Evolutionary conservation across 805 yeast species (phyloP).

Genomic region (Yamadazyma insecticola): DNA sequence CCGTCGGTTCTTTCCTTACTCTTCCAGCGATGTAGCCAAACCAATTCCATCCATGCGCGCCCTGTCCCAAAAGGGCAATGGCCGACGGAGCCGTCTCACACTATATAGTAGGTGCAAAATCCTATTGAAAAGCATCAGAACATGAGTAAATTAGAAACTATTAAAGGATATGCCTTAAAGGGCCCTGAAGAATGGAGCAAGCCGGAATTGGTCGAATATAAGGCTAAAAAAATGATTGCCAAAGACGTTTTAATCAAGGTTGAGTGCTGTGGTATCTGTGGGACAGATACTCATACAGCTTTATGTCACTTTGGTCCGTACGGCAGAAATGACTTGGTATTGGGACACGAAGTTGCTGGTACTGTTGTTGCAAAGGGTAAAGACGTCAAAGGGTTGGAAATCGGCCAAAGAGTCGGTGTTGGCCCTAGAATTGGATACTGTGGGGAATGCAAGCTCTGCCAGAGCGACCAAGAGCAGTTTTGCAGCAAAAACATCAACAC

Average conservation of each 20-base stretch:
- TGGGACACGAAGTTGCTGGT: constrained; percentile 69
- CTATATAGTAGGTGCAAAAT: no score
- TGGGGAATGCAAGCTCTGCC: constrained; percentile 54
- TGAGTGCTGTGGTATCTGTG: constrained; percentile 56
- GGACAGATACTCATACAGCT: constrained; percentile 52
- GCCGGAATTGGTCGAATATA: constrained; percentile 3
- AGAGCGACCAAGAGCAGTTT: constrained; percentile 37
- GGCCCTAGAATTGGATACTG: constrained; percentile 70
- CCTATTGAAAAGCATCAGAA: no score
- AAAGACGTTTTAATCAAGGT: constrained; percentile 7
- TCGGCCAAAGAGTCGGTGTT: constrained; percentile 78
- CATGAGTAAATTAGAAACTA: constrained; percentile 5
- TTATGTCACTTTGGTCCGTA: constrained; percentile 47
- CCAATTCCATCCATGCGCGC: no score
- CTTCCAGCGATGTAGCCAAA: no score
- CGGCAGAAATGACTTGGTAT: constrained; percentile 29
- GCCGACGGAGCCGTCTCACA: no score
- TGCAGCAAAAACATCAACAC: constrained; percentile 50
- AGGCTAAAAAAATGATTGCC: constrained; percentile 5
- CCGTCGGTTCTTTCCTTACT: no score
- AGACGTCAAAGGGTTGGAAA: constrained; percentile 43
- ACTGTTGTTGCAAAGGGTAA: constrained; percentile 57
- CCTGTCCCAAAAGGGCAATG: no score
- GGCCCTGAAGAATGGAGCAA: constrained; percentile 6
- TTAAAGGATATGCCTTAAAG: constrained; percentile 5